Percentiles rank a stretch among this genome's conserved stretches.
Conservation (phyloP, 176 grass and related monocot species). For the Rhynchospora tenuis region DNA sequence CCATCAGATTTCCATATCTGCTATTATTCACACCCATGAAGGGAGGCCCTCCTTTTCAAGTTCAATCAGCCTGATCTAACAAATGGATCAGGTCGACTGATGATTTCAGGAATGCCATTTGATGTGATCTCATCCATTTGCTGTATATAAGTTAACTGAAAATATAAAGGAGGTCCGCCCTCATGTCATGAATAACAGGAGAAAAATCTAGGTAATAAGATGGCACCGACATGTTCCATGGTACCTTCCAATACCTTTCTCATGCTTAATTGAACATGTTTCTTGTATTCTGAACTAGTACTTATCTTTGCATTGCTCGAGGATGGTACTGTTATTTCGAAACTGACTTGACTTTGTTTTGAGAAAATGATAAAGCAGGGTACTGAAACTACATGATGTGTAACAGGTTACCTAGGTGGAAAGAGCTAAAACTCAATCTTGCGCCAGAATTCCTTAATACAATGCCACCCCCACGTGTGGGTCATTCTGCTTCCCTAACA, state of each 20-base stretch:
- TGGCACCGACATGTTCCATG: background rate
- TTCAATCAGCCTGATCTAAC: too few relatives aligned
- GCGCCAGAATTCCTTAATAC: conserved; percentile 49
- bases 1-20: too few relatives aligned
- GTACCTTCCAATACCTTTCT: background rate
- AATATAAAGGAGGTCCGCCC: too few relatives aligned
- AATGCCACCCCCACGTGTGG: conserved; percentile 72
- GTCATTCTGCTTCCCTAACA: conserved; percentile 68
- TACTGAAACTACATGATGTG: background rate
- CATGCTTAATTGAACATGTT: background rate
- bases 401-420: conserved; percentile 60
- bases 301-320: background rate
- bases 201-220: background rate
- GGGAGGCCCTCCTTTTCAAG: too few relatives aligned
- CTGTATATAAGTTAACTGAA: too few relatives aligned
- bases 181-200: too few relatives aligned
- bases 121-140: too few relatives aligned
- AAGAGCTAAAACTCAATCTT: conserved; percentile 59
- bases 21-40: too few relatives aligned
- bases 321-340: conserved; percentile 1
- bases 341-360: background rate
- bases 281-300: background rate
- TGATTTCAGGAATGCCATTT: too few relatives aligned
- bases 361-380: background rate
- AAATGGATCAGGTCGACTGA: too few relatives aligned